Percentiles rank a stretch among this genome's conserved stretches.
Evolutionary conservation across 768 basidiomycete species (phyloP).

Genomic region (Amanita phalloides): DNA sequence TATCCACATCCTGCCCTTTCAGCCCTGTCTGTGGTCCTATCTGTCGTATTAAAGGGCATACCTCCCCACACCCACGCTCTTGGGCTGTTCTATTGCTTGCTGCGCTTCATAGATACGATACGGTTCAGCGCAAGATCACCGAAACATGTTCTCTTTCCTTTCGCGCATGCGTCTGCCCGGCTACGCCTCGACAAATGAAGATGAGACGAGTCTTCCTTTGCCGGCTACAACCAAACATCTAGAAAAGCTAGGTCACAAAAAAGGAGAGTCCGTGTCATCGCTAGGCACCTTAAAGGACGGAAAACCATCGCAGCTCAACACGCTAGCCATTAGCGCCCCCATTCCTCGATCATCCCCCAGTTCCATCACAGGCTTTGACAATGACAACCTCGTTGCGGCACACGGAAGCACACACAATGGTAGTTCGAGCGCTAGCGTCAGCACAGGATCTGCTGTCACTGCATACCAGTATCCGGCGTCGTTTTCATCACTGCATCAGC

Average conservation of each 20-base stretch:
- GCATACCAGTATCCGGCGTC: constrained; percentile 2
- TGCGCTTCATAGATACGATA: constrained; percentile 6
- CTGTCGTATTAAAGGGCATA: background rate
- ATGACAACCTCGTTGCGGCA: background rate
- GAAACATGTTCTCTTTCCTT: constrained; percentile 6
- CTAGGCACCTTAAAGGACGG: constrained; percentile 12
- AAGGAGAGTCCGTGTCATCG: constrained; percentile 15
- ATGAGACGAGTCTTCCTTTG: background rate
- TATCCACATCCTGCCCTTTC: background rate
- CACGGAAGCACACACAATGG: background rate
- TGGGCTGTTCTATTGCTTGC: background rate
- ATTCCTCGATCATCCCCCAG: constrained; percentile 21
- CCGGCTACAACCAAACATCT: constrained; percentile 2
- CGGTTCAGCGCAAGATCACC: background rate
- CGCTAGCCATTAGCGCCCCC: constrained; percentile 22
- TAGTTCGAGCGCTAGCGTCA: background rate
- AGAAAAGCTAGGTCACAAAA: background rate
- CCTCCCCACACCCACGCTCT: background rate
- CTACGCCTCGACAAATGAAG: background rate
- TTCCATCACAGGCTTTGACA: constrained; percentile 23
- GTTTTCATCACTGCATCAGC: constrained; percentile 1
- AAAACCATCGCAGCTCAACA: constrained; percentile 9
- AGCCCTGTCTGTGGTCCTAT: background rate
- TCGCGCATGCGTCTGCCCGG: constrained; percentile 4
- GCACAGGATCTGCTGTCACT: background rate